Evolutionary conservation across 1,139 yeast species (phyloP).

Genomic region (Zygosaccharomyces pseudobailii): DNA sequence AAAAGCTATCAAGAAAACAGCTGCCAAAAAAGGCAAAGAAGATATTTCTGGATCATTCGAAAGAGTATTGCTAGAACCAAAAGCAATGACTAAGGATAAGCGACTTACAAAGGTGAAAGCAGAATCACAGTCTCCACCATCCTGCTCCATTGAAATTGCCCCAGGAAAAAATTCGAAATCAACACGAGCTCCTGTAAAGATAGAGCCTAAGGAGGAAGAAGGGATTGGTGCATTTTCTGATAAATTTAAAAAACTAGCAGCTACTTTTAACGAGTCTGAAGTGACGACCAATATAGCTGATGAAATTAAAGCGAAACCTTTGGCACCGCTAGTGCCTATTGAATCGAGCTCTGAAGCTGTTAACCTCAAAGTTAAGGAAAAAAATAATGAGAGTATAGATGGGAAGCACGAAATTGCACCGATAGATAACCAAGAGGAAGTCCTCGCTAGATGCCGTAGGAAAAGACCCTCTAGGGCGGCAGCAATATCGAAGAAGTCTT

Average conservation of each 20-base stretch:
- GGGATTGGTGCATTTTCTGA: slow-evolving; percentile 30
- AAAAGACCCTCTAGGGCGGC: slow-evolving; percentile 28
- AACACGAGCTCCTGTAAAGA: slow-evolving; percentile 18
- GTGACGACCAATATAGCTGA: slow-evolving; percentile 5
- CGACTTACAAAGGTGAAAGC: slow-evolving; percentile 24
- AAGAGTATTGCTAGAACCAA: slow-evolving; percentile 30
- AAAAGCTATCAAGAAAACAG: slow-evolving; percentile 18
- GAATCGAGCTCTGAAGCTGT: slow-evolving; percentile 7
- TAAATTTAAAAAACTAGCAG: slow-evolving; percentile 29
- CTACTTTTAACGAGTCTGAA: slow-evolving; percentile 23
- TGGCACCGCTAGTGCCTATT: not conserved
- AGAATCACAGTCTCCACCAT: slow-evolving; percentile 17
- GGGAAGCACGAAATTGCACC: slow-evolving; percentile 8
- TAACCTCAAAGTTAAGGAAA: slow-evolving; percentile 21
- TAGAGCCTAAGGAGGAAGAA: slow-evolving; percentile 15
- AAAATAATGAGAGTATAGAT: not conserved
- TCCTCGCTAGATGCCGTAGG: slow-evolving; percentile 11
- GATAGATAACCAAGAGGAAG: slow-evolving; percentile 8
- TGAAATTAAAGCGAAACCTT: not conserved
- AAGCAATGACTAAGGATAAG: slow-evolving; percentile 22
- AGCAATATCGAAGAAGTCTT: slow-evolving; percentile 21
- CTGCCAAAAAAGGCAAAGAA: slow-evolving; percentile 25
- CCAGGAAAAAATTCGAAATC: slow-evolving; percentile 2
- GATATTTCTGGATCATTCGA: slow-evolving; percentile 25
- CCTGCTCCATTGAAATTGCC: slow-evolving; percentile 4